Evolutionary conservation across 78 protist genomes (phyloP).

Genomic region (Pigoraptor vietnamica): DNA sequence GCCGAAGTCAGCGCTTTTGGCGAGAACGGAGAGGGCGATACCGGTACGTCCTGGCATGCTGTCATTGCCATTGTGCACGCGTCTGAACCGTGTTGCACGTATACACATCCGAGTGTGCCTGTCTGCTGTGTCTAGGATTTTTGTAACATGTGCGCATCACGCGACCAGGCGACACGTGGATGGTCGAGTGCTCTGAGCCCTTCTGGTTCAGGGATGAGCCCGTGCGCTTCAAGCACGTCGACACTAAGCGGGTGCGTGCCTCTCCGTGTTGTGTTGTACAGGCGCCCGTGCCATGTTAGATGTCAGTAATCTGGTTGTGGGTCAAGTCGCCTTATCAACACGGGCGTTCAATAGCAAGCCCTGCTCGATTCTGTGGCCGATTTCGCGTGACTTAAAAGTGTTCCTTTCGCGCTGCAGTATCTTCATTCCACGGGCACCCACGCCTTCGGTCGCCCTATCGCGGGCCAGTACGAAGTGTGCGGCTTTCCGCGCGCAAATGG

Average conservation of each 20-base stretch:
- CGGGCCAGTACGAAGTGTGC: neutral
- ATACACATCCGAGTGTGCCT: neutral
- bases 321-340: neutral
- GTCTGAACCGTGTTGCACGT: neutral
- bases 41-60: neutral
- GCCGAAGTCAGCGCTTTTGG: slow-evolving; percentile 30
- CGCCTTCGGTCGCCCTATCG: neutral
- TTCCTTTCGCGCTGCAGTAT: neutral
- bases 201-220: neutral
- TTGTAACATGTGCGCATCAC: neutral
- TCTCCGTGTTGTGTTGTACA: too few species aligned
- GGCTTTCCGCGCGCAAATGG: neutral
- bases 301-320: neutral
- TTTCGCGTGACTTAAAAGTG: neutral
- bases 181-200: neutral
- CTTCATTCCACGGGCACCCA: neutral
- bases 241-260: neutral
- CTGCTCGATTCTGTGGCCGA: neutral
- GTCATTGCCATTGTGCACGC: neutral
- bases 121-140: neutral
- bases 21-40: slow-evolving; percentile 24
- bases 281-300: neutral
- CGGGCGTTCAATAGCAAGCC: neutral
- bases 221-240: neutral
- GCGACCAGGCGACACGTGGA: slow-evolving; percentile 17